Evolutionary conservation across 441 rosid genomes (phyloP), one percentile per base, ranked within the genome.

Genomic region (Pelargonium fulgidum): DNA sequence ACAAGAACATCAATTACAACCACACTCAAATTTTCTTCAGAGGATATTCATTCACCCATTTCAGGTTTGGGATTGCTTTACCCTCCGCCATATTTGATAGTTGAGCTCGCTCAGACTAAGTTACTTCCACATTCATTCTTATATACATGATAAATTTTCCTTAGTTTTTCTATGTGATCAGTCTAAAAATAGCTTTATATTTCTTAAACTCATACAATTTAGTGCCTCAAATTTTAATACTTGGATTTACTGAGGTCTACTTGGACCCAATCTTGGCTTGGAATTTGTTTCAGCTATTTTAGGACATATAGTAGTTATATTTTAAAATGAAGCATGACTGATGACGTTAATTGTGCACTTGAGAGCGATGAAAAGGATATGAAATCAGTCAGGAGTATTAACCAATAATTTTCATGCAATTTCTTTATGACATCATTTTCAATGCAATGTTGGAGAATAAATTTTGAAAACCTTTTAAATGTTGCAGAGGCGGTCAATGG

Each of bases 401-500:
- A 29, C 36, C 36, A 29, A 0, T 0, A 29, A 29, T 29, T 29
- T 29, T 29, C 36, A 29, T 29, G 36, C 36, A 29, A 29, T 29
- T 29, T 29, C 36, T 4, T 29, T 29, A 29, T 0, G 36, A 29
- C 4, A 62, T 62, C 65, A 62, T 17, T 26, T 62, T 20, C 65
- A 17, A 7, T 62, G 12, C 12, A 62, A 0, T 20, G 36, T 3
- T 8, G 22, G 13, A 8, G 33, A 2, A 11, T 12, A 20, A 14
- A 26, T n/a, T 42, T 65, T 65, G 22, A 69, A 65, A 29, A 41
- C 5, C 3, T 42, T 42, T 69, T 68, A 47, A 16, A 70, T 82
- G 52, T 71, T 29, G 76, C 82, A 86, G 90, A 70, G 84, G 90
- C 66, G 93, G 93, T 54, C 89, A 77, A 13, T 88, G 90, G 89